Percentiles rank a stretch among this genome's conserved stretches.
Conservation (phyloP, 2,329 filamentous ascomycete genomes). For the Aureobasidium sp. region DNA sequence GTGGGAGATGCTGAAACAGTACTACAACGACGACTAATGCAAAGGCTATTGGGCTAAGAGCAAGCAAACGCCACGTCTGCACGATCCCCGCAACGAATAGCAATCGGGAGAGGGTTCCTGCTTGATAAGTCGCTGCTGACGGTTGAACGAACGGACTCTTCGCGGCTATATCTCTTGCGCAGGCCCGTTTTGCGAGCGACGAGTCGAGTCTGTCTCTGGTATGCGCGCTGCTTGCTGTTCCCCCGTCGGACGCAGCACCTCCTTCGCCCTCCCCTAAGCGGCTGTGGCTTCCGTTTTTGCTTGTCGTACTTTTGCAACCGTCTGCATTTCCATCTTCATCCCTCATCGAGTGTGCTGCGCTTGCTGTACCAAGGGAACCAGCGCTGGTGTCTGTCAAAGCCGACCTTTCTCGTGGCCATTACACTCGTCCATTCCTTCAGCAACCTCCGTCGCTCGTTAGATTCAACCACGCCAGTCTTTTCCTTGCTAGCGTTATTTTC, state of each 20-base stretch:
- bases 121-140: slow-evolving; percentile 4
- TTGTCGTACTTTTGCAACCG: neutral
- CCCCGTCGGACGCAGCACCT: neutral
- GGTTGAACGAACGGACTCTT: slow-evolving; percentile 6
- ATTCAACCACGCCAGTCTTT: neutral
- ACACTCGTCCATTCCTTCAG: neutral
- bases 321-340: neutral
- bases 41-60: slow-evolving; percentile 8
- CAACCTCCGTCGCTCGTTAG: neutral
- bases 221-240: neutral
- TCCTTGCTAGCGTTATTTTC: neutral
- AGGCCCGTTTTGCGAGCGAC: neutral
- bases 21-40: slow-evolving; percentile 13
- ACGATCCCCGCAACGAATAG: slow-evolving; percentile 3
- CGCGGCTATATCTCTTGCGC: slow-evolving; percentile 10
- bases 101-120: neutral
- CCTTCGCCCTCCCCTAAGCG: neutral
- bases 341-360: neutral
- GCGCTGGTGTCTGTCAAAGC: neutral
- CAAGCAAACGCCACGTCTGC: slow-evolving; percentile 12
- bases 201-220: neutral
- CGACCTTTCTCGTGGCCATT: neutral
- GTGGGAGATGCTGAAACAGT: slow-evolving; percentile 9
- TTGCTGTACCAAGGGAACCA: neutral
- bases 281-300: neutral